Evolutionary conservation across 2,329 filamentous ascomycete genomes (phyloP), one percentile per base, ranked within the genome.

Genomic region (Penicillium crustosum): DNA sequence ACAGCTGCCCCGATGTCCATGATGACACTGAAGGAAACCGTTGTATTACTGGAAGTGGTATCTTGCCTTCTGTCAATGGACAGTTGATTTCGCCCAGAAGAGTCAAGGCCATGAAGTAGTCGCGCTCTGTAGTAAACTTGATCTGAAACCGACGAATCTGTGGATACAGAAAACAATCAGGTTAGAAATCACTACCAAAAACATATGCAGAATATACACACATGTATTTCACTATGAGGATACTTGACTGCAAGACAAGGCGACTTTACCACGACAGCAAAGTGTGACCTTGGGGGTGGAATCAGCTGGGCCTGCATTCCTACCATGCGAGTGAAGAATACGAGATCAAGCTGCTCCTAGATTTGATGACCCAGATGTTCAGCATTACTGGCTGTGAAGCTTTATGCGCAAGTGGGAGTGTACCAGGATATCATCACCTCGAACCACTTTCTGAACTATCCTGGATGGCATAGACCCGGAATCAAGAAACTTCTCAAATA

Each of bases 191-290:
- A 25, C 5, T 8, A 1, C 39, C 2, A 5, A 10, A 19, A n/a
- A 9, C 2, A 25, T 36, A 7, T 57, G n/a, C 17, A 19, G 29
- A 35, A 50, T 29, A 62, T 62, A 43, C 58, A 59, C 50, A 61
- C 67, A 73, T 73, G 66, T 69, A 66, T 63, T 67, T 61, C 55
- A 65, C 62, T 55, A 55, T 57, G 62, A 39, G 73, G 74, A 62
- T 78, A 80, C 59, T 78, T 78, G 42, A 80, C 70, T 27, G 78
- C 78, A 38, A 80, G 68, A 59, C 75, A 78, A n/a, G 78, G 78
- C 9, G 68, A 66, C 61, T 77, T 78, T 33, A 79, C 75, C 33
- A 80, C 70, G 17, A 80, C 71, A 12, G 75, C 71, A 50, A 78
- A 75, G 7, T 61, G 49, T 21, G 74, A 65, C 43, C 69, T 76